Evolutionary conservation across 2,329 filamentous ascomycete genomes (phyloP), one percentile per base, ranked within the genome.

Genomic region (Xylaria sp.): DNA sequence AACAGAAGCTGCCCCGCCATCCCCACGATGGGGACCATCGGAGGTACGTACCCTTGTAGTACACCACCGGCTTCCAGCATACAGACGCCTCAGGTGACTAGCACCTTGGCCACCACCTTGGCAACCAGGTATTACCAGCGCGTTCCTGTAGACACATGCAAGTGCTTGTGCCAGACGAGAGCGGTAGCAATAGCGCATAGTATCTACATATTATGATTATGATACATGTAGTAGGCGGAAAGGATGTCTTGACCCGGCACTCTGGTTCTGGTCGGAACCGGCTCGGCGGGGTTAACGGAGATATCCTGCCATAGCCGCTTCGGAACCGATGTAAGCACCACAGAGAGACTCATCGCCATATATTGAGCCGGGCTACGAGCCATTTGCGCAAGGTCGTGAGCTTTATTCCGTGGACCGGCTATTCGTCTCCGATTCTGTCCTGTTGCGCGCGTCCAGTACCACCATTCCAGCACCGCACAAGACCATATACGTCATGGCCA

Each of bases 261-360:
- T 38, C 8, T 6, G 5, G 40, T 10, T 6, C 8, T n/a, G 5
- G 13, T 21, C 27, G n/a, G 25, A 38, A 4, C 19, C 29, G 33
- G 25, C 35, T 25, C 10, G 9, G 15, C 46, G 46, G 15, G 7
- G 13, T 11, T 27, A 13, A 21, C 38, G 17, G 15, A 35, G 21
- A 5, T n/a, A 33, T n/a, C 21, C 15, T 23, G 33, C 54, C 17
- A 40, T 58, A 48, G 59, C 59, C 59, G 59, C 37, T 43, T 29
- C 59, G 59, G 59, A 58, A 15, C 59, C 59, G 59, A 61, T 5
- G 11, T 13, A 4, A 38, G 19, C 41, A 17, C 49, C 43, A 6
- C 27, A n/a, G 31, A 40, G 15, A 27, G 6, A 3, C 13, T 3
- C n/a, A 3, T 35, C 27, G 11, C 44, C 21, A 25, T 38, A 29